phyloP scores from a whole-genome alignment of 495 filamentous ascomycete species.

The Podospora conica region DNA sequence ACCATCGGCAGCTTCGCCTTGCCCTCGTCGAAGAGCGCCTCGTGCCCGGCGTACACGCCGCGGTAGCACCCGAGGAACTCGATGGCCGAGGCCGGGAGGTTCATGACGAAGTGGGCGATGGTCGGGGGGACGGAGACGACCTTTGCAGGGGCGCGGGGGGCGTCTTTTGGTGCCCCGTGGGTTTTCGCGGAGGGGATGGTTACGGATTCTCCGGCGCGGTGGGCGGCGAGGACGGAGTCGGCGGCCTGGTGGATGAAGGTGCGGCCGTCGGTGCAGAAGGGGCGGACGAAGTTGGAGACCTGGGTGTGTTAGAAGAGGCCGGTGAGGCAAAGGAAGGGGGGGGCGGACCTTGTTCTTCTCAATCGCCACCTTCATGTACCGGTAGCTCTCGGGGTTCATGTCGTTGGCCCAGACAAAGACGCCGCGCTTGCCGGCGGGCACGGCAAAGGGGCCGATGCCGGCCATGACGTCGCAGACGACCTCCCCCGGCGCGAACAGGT shows the following conservation, averaged over 20 bases:
- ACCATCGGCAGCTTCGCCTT: constrained; percentile 65
- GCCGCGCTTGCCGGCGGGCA: constrained; percentile 81
- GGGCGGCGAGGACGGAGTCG: constrained; percentile 51
- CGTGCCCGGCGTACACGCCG: constrained; percentile 67
- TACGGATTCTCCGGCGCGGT: constrained; percentile 41
- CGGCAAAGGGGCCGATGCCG: constrained; percentile 89
- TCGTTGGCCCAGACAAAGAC: constrained; percentile 98
- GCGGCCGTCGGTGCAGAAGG: constrained; percentile 75
- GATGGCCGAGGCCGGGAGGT: constrained; percentile 83
- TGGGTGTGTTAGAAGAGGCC: constrained; percentile 21
- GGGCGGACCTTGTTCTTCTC: constrained; percentile 63
- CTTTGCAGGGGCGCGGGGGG: constrained; percentile 29
- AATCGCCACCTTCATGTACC: constrained; percentile 62
- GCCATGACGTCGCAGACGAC: constrained; percentile 97
- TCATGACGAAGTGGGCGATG: constrained; percentile 93
- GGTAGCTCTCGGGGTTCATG: constrained; percentile 83
- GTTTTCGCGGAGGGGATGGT: constrained; percentile 35
- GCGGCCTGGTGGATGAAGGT: constrained; percentile 69
- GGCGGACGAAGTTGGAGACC: constrained; percentile 66
- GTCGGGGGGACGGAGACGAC: constrained; percentile 54
- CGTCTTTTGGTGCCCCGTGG: constrained; percentile 30
- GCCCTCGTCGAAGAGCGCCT: constrained; percentile 57
- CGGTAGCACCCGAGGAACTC: constrained; percentile 80
- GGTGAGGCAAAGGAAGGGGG: neutral
- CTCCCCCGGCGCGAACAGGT: constrained; percentile 72